Conservation (phyloP, 345 rosid genomes). For the Iberis pinnata region DNA sequence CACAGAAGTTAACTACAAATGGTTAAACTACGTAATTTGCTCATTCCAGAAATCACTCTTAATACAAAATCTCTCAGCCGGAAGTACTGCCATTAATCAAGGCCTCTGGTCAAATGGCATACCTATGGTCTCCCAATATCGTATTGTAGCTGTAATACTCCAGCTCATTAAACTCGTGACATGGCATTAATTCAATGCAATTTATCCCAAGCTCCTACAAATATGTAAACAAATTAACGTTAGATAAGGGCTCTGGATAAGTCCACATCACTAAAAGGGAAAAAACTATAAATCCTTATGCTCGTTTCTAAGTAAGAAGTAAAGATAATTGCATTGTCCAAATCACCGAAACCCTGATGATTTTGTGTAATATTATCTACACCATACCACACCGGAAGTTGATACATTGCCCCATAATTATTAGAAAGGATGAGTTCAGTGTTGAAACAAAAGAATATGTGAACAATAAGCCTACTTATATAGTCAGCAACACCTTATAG, state of each 20-base stretch:
- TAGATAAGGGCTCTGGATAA: neutral
- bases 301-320: neutral
- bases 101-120: constrained; percentile 29
- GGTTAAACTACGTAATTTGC: constrained; percentile 10
- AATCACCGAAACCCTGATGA: constrained; percentile 10
- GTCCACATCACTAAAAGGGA: neutral
- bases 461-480: neutral
- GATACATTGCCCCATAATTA: no score
- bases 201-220: constrained; percentile 91
- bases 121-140: constrained; percentile 70
- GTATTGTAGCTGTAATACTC: constrained; percentile 88
- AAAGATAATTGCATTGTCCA: neutral
- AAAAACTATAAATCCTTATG: neutral
- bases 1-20: constrained; percentile 1
- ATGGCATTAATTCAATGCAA: constrained; percentile 95
- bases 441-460: no score
- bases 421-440: no score
- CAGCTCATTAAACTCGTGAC: constrained; percentile 95
- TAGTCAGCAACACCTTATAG: neutral
- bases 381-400: no score
- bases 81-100: neutral
- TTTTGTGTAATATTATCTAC: neutral
- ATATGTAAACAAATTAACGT: constrained; percentile 21
- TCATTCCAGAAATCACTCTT: neutral
- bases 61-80: constrained; percentile 1